Percentiles rank a stretch among this genome's conserved stretches.
These are phyloP conservation scores for Botrytis fabae DNA, from an alignment of 2,329 filamentous ascomycete species.

Conservation along the genomic window DNA sequence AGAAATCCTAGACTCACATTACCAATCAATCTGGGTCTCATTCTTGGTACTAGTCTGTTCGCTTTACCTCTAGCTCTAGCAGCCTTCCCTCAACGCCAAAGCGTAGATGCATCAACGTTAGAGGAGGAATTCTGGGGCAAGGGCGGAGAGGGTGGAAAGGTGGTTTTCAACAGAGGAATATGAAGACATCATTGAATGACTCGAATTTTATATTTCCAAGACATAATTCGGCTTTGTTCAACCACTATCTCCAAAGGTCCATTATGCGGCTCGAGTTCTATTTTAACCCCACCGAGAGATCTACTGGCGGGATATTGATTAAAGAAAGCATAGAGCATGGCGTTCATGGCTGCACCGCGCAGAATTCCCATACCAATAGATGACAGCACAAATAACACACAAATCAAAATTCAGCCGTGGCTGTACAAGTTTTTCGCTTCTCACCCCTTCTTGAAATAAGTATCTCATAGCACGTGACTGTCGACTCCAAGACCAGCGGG, in stretches of 20 bases:
- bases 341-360: background rate
- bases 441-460: background rate
- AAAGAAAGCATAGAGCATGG: background rate
- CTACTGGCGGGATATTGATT: background rate
- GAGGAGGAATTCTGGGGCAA: conserved; percentile 84
- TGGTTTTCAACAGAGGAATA: conserved; percentile 97
- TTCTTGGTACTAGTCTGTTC: conserved; percentile 82
- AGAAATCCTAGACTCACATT: conserved; percentile 72
- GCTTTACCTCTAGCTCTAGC: conserved; percentile 87
- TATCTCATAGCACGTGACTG: background rate
- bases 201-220: conserved; percentile 1
- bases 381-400: background rate
- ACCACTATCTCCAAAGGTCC: conserved; percentile 1
- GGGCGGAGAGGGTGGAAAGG: conserved; percentile 75
- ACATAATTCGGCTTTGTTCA: conserved; percentile 4
- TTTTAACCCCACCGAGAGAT: background rate
- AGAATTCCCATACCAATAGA: background rate
- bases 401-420: background rate
- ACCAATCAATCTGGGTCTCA: conserved; percentile 83
- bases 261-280: conserved; percentile 15
- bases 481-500: background rate
- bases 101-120: conserved; percentile 70
- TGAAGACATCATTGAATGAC: conserved; percentile 43
- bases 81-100: conserved; percentile 89
- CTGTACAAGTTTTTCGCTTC: conserved; percentile 4